phyloP scores from a whole-genome alignment of 345 rosid species.

The Xanthoceras sorbifolium region DNA sequence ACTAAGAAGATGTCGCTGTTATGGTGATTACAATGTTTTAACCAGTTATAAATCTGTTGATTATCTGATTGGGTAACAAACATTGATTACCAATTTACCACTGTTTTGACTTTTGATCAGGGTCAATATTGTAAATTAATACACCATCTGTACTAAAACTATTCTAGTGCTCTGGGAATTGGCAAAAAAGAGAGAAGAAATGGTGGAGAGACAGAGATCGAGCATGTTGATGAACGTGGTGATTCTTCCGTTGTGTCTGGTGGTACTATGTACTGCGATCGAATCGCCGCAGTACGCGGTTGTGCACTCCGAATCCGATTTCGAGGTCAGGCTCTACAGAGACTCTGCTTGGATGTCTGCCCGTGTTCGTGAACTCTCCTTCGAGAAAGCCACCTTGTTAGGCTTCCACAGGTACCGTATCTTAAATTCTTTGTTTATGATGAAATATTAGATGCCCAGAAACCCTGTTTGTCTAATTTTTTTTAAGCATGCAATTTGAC shows the following conservation, averaged over 20 bases:
- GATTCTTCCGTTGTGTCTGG: constrained; percentile 16
- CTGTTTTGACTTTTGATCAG: background rate
- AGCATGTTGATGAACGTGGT: constrained; percentile 16
- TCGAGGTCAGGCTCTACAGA: constrained; percentile 58
- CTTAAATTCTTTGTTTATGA: too few species aligned
- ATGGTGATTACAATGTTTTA: too few species aligned
- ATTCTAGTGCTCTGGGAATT: too few species aligned
- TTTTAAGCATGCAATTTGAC: background rate
- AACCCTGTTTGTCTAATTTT: background rate
- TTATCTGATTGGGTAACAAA: background rate
- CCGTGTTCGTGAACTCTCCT: constrained; percentile 49
- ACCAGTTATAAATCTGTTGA: too few species aligned
- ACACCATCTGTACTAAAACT: too few species aligned
- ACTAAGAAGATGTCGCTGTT: background rate
- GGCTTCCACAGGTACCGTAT: constrained; percentile 65
- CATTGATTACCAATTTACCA: background rate
- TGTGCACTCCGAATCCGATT: constrained; percentile 57
- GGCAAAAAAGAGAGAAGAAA: background rate
- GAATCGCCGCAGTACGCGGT: constrained; percentile 60
- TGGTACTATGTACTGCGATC: constrained; percentile 23
- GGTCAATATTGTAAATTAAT: too few species aligned
- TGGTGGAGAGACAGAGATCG: constrained; percentile 43
- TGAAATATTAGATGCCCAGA: background rate
- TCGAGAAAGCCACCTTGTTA: constrained; percentile 53
- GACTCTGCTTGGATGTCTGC: constrained; percentile 66